These are phyloP conservation scores for Cutaneotrichosporon sp. DNA, from an alignment of 1,284 basidiomycete genomes.

Conservation along the genomic window DNA sequence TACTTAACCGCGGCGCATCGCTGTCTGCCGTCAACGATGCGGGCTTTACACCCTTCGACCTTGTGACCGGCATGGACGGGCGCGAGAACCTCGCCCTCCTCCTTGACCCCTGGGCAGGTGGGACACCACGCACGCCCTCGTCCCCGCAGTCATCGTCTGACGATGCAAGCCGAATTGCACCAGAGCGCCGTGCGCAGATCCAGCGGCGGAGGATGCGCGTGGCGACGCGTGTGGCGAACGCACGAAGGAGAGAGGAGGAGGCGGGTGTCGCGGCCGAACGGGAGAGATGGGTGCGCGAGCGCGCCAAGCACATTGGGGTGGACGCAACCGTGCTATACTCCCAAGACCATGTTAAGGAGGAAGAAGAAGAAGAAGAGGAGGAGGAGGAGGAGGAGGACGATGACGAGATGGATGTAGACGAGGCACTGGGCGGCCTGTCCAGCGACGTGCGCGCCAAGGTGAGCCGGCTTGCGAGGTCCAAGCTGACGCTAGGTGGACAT, in stretches of 20 bases:
- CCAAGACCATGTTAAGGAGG: conserved; percentile 35
- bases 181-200: conserved; percentile 36
- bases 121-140: conserved; percentile 16
- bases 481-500: conserved; percentile 49
- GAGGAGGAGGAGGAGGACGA: conserved; percentile 56
- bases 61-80: conserved; percentile 74
- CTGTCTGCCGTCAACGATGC: conserved; percentile 70
- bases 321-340: conserved; percentile 35
- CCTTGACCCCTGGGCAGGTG: conserved; percentile 56
- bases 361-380: conserved; percentile 23
- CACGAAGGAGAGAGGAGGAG: conserved; percentile 59
- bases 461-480: conserved; percentile 11
- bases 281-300: conserved; percentile 60
- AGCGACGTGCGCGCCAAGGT: conserved; percentile 4
- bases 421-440: conserved; percentile 7
- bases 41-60: conserved; percentile 77
- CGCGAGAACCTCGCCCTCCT: conserved; percentile 75
- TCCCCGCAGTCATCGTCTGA: conserved; percentile 3
- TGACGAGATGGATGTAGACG: conserved; percentile 15
- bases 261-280: conserved; percentile 60
- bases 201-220: conserved; percentile 63
- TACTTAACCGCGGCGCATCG: conserved; percentile 87
- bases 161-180: conserved; percentile 21
- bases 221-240: conserved; percentile 57
- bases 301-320: conserved; percentile 37